phyloP scores from a whole-genome alignment of 208 protist species.

The Leishmania aethiopica region DNA sequence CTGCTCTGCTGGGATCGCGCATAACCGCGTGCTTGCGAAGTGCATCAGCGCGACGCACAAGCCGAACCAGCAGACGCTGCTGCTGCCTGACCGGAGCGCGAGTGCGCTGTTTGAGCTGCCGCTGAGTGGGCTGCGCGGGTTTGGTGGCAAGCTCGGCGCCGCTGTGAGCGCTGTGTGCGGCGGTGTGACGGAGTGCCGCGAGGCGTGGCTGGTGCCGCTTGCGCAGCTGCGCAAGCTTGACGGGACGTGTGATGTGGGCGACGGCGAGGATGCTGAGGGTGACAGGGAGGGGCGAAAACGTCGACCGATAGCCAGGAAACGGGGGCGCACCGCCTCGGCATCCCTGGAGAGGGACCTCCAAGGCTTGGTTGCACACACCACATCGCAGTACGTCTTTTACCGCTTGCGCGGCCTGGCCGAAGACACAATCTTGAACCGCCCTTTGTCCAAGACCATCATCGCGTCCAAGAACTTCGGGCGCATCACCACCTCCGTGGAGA shows the following conservation, averaged over 20 bases:
- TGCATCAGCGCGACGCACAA: constrained; percentile 80
- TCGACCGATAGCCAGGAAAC: constrained; percentile 51
- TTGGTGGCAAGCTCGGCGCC: constrained; percentile 90
- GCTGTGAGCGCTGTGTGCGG: constrained; percentile 52
- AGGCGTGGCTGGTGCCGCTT: constrained; percentile 58
- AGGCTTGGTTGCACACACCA: not conserved
- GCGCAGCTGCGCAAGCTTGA: constrained; percentile 16
- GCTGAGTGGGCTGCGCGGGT: constrained; percentile 10
- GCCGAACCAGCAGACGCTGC: constrained; percentile 83
- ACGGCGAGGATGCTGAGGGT: constrained; percentile 17
- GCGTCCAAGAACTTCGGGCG: constrained; percentile 68
- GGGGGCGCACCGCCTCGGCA: not conserved
- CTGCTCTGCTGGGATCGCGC: constrained; percentile 84
- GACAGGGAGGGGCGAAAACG: constrained; percentile 54
- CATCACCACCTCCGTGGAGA: constrained; percentile 25
- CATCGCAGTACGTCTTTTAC: constrained; percentile 39
- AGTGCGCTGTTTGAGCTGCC: constrained; percentile 53
- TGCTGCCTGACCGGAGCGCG: constrained; percentile 58
- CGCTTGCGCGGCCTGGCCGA: constrained; percentile 49
- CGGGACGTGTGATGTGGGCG: constrained; percentile 1
- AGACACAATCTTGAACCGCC: constrained; percentile 44
- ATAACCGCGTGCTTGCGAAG: constrained; percentile 87
- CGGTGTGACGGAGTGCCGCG: constrained; percentile 38
- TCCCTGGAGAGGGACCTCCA: not conserved
- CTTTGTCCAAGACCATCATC: constrained; percentile 57